Evolutionary conservation across 139 green algal genomes (phyloP).

Genomic region (Picochlorum costavermella): DNA sequence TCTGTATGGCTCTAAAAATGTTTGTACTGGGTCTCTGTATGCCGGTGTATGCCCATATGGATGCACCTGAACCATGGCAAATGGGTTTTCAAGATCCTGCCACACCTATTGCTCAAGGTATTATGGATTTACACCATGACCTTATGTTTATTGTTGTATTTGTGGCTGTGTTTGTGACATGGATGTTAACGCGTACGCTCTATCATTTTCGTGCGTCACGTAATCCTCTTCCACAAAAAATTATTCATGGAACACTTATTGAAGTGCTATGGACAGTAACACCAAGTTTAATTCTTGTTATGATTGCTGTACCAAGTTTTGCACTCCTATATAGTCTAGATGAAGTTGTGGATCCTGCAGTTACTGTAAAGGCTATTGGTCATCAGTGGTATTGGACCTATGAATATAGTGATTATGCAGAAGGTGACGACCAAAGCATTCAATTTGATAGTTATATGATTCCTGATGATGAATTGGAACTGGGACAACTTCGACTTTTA

Average conservation of each 20-base stretch:
- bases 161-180: constrained; percentile 41
- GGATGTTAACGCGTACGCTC: constrained; percentile 39
- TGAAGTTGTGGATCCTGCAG: constrained; percentile 42
- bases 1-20: not conserved
- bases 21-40: constrained; percentile 28
- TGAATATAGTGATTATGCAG: constrained; percentile 51
- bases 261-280: constrained; percentile 47
- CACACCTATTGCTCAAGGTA: constrained; percentile 41
- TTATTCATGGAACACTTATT: constrained; percentile 50
- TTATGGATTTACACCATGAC: constrained; percentile 50
- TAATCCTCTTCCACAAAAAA: constrained; percentile 44
- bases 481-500: constrained; percentile 26
- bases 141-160: constrained; percentile 48
- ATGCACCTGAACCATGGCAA: constrained; percentile 43
- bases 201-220: constrained; percentile 38
- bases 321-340: constrained; percentile 48
- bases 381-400: constrained; percentile 53
- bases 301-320: constrained; percentile 54
- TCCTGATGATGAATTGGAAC: constrained; percentile 39
- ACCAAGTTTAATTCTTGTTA: constrained; percentile 48
- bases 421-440: constrained; percentile 31
- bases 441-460: constrained; percentile 54
- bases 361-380: constrained; percentile 50
- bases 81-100: constrained; percentile 43
- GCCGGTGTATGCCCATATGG: constrained; percentile 21